Base-by-base conservation (phyloP, 2,329 filamentous ascomycete species). In the Sarocladium strictum region DNA sequence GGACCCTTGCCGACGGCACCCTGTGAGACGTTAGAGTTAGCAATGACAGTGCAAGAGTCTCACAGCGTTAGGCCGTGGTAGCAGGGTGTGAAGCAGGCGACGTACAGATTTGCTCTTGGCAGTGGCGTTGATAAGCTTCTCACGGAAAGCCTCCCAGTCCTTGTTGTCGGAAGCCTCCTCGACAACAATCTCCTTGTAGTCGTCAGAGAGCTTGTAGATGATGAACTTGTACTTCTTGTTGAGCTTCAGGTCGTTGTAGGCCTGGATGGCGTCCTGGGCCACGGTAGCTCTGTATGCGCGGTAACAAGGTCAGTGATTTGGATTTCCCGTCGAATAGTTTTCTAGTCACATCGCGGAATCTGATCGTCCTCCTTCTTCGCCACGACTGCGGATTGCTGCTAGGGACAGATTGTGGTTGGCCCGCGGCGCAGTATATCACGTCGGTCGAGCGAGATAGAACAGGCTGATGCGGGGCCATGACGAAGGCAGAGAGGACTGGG, bases 191-290 rank as follows among this genome's bases (percentile, higher is more conserved):
- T 90, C 74, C 75, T 86, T 90, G 80, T 85, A 84, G 78, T 91
- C 81, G 73, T 92, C 87, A 61, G 85, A 86, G 69, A 94, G 84
- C 81, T 91, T 90, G 85, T 83, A 93, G 79, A 94, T 84, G 76
- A 94, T 87, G 81, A 83, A 95, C 76, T 90, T 92, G 77, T 84
- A 79, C 77, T 83, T 84, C 76, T 91, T 91, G 74, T 75, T 79
- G 64, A 91, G 84, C 83, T 93, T 93, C 62, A 93, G 81, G 63
- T 92, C 86, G 73, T 92, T 90, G 81, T 86, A 93, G 57, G 76
- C 72, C 62, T 71, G 70, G 69, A 84, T 82, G 81, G 87, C 91
- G 57, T 92, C 87, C 68, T 82, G 79, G 61, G 80, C 75, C 65
- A 91, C 84, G 69, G 79, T 79, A 64, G 87, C 87, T 80, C 87